Percentiles rank a stretch among this genome's conserved stretches.
These are phyloP conservation scores for Lactuca sativa DNA, from an alignment of 129 eudicot species.

Conservation along the genomic window DNA sequence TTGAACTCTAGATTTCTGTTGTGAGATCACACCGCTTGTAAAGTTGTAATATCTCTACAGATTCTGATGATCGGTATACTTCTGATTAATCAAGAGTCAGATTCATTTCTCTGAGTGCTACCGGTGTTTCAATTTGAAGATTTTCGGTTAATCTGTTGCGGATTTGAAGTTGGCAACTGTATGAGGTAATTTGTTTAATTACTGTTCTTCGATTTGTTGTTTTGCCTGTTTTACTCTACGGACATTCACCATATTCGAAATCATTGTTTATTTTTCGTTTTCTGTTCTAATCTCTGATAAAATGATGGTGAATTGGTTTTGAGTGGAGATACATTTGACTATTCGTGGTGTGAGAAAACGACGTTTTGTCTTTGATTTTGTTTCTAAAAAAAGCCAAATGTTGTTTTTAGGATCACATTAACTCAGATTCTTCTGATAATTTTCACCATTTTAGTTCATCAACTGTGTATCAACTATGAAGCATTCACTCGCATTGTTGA, in stretches of 20 bases:
- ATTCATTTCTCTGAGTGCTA: slow-evolving; percentile 11
- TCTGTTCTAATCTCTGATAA: slow-evolving; percentile 8
- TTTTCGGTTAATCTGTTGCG: slow-evolving; percentile 11
- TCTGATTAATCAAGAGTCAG: slow-evolving; percentile 6
- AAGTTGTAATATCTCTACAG: neutral
- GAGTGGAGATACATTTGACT: slow-evolving; percentile 10
- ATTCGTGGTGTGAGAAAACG: slow-evolving; percentile 13
- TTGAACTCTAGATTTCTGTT: slow-evolving; percentile 16
- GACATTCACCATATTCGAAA: slow-evolving; percentile 1
- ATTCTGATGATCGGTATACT: neutral
- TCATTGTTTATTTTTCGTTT: neutral
- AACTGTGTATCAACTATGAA: slow-evolving; percentile 10
- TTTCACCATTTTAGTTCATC: slow-evolving; percentile 10
- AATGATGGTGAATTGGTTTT: neutral
- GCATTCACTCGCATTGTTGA: slow-evolving; percentile 12
- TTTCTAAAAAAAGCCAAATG: slow-evolving; percentile 19
- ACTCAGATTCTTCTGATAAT: slow-evolving; percentile 8
- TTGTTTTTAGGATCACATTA: neutral
- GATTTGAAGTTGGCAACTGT: slow-evolving; percentile 5
- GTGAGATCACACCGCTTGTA: slow-evolving; percentile 10
- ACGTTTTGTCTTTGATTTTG: slow-evolving; percentile 24
- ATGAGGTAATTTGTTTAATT: slow-evolving; percentile 29
- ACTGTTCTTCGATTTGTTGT: slow-evolving; percentile 20
- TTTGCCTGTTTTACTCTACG: neutral
- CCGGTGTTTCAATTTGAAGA: slow-evolving; percentile 14